Base-by-base conservation (phyloP, 805 yeast species). In the Sugiyamaella mastotermitis region DNA sequence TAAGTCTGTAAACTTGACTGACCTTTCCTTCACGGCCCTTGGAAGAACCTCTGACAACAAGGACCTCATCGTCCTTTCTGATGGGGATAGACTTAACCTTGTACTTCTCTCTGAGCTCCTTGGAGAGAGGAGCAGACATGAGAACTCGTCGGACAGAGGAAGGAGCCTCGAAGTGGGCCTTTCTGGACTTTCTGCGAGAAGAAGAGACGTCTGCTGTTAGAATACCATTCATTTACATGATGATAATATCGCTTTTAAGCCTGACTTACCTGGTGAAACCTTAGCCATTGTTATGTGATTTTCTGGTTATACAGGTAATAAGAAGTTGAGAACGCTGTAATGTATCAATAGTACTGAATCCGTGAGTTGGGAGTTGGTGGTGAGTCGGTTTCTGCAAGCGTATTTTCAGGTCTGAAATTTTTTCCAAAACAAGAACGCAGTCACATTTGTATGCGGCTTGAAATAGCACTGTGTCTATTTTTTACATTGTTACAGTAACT, bases 1-100 rank as follows among this genome's bases (percentile, higher is more conserved):
- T 92, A 74, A 92, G 83, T 83, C 98, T 90, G 96, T 92, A 92
- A 59, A 90, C 97, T 55, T 95, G 83, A 57, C 92, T 75, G 69
- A 92, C 78, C 75, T 87, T 85, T 74, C 98, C 98, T 78, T 90
- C 98, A 62, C 90, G 87, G 70, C 97, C 98, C 80, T 92, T 92
- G 83, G 85, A 84, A 65, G 97, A 84, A 67, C 98, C 98, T 76
- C 98, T 90, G 69, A 83, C 90, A 65, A 92, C 92, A 61, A 76
- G 71, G 60, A 92, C 95, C 72, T 83, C 86, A 69, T 92, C 98
- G 61, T 88, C 94, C 74, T 83, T 83, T 82, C 97, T 92, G 78
- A 92, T 80, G 70, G 98, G 98, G 55, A 92, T 74, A 59, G 97
- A 75, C 68, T 80, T 86, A 74, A 92, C 76, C 70, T 87, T 87